Evolutionary conservation across 23 red algal genomes (phyloP).

Genomic region (Gracilaria vermiculophylla): DNA sequence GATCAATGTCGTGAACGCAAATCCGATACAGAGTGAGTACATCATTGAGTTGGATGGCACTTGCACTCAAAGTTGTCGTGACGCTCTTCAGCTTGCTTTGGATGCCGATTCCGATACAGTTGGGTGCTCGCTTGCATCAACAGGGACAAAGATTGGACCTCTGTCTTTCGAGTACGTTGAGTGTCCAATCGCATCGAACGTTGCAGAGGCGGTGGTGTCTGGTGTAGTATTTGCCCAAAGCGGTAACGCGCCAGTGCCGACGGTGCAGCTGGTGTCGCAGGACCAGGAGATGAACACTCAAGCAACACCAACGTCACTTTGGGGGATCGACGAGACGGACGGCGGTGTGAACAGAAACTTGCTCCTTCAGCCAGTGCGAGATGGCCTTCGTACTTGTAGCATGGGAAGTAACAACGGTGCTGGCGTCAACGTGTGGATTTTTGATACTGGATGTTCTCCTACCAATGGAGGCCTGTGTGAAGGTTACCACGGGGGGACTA

Average conservation of each 20-base stretch:
- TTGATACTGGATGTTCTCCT: slow-evolving; percentile 28
- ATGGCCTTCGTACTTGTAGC: slow-evolving; percentile 14
- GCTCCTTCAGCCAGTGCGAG: neutral
- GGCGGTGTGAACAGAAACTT: slow-evolving; percentile 3
- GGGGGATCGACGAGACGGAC: slow-evolving; percentile 23
- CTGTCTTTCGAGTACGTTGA: neutral
- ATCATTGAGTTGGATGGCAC: neutral
- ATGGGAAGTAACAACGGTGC: neutral
- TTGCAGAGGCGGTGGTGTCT: neutral
- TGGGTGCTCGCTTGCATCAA: neutral
- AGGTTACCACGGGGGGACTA: slow-evolving; percentile 2
- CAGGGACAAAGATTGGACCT: neutral
- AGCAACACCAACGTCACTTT: neutral
- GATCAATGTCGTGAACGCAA: too few species aligned
- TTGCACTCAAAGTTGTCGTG: neutral
- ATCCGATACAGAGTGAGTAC: neutral
- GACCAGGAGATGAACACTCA: neutral
- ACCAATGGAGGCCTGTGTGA: neutral
- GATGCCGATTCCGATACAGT: neutral
- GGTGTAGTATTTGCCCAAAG: neutral
- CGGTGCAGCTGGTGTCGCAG: slow-evolving; percentile 4
- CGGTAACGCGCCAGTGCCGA: neutral
- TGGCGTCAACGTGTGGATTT: slow-evolving; percentile 38
- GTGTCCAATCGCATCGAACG: neutral
- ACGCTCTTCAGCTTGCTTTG: neutral